These are phyloP conservation scores for Monosporascus sp. DNA, from an alignment of 2,329 filamentous ascomycete genomes.

Conservation along the genomic window DNA sequence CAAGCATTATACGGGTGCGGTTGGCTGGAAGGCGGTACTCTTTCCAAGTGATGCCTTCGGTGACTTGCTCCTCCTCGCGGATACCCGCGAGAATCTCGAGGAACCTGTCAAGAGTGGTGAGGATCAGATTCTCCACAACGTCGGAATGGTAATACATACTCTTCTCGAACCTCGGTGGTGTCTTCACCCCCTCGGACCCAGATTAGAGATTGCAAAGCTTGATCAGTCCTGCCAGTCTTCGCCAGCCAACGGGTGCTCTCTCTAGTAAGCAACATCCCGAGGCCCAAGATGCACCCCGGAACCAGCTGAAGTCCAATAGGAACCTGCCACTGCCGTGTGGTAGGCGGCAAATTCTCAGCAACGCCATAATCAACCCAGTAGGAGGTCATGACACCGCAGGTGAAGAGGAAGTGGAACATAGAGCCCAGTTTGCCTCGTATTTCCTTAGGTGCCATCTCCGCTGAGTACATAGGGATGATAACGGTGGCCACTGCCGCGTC, in stretches of 20 bases:
- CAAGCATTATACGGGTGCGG: constrained; percentile 40
- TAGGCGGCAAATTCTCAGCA: constrained; percentile 28
- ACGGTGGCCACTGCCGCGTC: constrained; percentile 28
- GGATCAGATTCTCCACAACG: neutral
- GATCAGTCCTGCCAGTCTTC: constrained; percentile 36
- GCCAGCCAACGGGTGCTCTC: constrained; percentile 44
- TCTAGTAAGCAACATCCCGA: constrained; percentile 43
- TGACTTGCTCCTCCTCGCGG: constrained; percentile 38
- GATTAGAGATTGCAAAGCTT: constrained; percentile 41
- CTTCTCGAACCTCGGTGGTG: constrained; percentile 26
- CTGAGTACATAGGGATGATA: constrained; percentile 39
- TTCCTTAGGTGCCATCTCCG: constrained; percentile 41
- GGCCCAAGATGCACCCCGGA: constrained; percentile 37
- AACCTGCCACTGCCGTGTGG: constrained; percentile 44
- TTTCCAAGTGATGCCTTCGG: constrained; percentile 39
- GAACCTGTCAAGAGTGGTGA: constrained; percentile 20
- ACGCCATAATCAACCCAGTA: constrained; percentile 45
- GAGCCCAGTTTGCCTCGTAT: constrained; percentile 37
- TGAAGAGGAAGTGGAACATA: constrained; percentile 41
- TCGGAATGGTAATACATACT: constrained; percentile 18
- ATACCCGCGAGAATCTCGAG: constrained; percentile 39
- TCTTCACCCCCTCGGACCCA: constrained; percentile 45
- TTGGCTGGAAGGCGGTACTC: constrained; percentile 41
- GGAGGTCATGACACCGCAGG: constrained; percentile 34
- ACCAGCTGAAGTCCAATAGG: constrained; percentile 42